These are phyloP conservation scores for Acidomyces sp. DNA, from an alignment of 495 filamentous ascomycete genomes.

Conservation along the genomic window DNA sequence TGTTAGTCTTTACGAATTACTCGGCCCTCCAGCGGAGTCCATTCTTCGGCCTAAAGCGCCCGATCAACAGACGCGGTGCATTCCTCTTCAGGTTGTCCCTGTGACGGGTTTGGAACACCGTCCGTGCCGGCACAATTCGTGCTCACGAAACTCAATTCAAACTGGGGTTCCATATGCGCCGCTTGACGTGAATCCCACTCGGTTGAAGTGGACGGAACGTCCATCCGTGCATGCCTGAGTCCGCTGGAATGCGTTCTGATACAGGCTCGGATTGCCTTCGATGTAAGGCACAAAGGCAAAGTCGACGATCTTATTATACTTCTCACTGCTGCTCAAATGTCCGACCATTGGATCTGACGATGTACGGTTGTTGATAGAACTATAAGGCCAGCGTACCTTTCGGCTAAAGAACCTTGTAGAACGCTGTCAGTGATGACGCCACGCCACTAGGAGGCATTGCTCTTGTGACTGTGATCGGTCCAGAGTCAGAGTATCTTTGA, in stretches of 20 bases:
- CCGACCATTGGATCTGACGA: neutral
- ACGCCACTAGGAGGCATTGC: neutral
- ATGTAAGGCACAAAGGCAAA: neutral
- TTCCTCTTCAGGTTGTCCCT: neutral
- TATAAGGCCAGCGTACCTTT: neutral
- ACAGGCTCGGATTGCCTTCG: neutral
- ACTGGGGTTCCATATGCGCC: neutral
- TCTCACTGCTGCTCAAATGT: no score
- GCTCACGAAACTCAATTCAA: neutral
- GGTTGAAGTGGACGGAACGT: neutral
- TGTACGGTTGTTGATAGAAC: neutral
- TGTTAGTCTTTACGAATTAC: neutral
- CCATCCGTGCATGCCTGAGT: neutral
- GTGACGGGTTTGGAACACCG: neutral
- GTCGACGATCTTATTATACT: neutral
- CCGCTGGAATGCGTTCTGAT: neutral
- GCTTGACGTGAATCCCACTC: neutral
- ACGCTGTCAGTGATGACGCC: neutral
- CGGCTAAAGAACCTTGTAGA: neutral
- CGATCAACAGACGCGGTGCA: neutral
- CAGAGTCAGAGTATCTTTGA: neutral
- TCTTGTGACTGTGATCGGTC: neutral
- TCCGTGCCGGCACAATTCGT: neutral
- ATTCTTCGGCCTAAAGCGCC: neutral
- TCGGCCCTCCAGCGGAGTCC: neutral